phyloP scores from a whole-genome alignment of 352 stramenopile species.

The Phytopythium litorale region DNA sequence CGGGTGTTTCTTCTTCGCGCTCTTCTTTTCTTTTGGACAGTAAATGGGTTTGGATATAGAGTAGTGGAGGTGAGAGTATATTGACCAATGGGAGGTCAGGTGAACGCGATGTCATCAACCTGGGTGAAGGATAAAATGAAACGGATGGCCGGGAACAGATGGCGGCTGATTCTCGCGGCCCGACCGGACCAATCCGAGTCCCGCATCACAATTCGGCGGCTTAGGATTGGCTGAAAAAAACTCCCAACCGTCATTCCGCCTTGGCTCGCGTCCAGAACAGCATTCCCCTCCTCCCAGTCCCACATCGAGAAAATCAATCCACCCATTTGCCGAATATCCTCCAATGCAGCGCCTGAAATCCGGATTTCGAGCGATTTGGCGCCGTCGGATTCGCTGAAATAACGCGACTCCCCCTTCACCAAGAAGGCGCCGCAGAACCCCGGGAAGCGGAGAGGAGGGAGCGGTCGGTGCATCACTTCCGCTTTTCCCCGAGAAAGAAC shows the following conservation, averaged over 20 bases:
- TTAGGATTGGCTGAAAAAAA: not conserved
- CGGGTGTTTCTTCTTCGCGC: not conserved
- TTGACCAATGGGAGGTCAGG: not conserved
- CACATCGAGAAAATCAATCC: constrained; percentile 3
- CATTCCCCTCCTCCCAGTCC: not conserved
- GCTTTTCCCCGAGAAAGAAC: constrained; percentile 34
- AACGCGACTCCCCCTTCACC: too few species aligned
- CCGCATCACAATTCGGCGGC: not conserved
- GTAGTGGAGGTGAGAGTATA: not conserved
- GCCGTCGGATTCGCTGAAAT: constrained; percentile 16
- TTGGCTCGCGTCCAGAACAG: not conserved
- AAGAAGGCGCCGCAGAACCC: not conserved
- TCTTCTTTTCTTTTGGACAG: not conserved
- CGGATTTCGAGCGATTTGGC: not conserved
- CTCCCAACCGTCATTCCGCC: not conserved
- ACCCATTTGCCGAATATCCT: not conserved
- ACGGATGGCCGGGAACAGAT: not conserved
- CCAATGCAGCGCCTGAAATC: not conserved
- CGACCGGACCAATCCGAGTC: not conserved
- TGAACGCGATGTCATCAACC: not conserved
- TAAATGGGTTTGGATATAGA: not conserved
- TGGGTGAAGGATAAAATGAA: not conserved
- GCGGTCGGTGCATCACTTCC: constrained; percentile 31
- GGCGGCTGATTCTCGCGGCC: not conserved
- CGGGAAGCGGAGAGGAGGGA: not conserved